phyloP scores from a whole-genome alignment of 73 alveolate genomes.

The Stentor roeselii region DNA sequence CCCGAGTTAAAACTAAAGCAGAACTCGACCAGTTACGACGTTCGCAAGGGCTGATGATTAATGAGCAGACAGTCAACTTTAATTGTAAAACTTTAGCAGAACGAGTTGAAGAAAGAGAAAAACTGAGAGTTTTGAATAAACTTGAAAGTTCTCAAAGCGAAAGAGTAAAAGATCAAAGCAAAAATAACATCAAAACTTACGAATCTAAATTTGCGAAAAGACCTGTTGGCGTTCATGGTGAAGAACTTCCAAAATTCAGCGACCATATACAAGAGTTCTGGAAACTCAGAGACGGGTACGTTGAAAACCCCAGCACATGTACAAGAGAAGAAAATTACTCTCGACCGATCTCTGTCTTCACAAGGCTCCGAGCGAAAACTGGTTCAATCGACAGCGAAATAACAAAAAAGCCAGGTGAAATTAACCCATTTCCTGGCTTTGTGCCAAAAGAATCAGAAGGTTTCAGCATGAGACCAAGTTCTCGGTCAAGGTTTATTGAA shows the following conservation, averaged over 20 bases:
- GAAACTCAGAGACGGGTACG: conserved; percentile 56
- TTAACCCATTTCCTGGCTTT: not conserved
- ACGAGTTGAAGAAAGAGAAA: not conserved
- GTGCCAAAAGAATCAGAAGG: not conserved
- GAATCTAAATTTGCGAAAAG: conserved; percentile 8
- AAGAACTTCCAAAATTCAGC: conserved; percentile 65
- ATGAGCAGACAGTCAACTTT: not conserved
- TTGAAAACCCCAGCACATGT: conserved; percentile 42
- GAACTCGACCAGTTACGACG: not conserved
- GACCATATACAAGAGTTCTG: conserved; percentile 58
- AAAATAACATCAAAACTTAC: not conserved
- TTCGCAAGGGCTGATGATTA: not conserved
- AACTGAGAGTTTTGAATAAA: not conserved
- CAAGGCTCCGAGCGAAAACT: not conserved
- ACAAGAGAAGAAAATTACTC: not conserved
- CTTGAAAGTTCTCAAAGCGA: not conserved
- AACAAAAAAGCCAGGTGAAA: not conserved
- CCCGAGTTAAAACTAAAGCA: not conserved
- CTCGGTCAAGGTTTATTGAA: not conserved
- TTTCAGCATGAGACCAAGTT: not conserved
- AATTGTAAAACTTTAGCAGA: not conserved
- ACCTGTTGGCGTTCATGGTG: conserved; percentile 59
- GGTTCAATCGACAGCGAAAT: not conserved
- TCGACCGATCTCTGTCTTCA: not conserved
- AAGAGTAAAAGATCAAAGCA: not conserved